Percentiles rank a stretch among this genome's conserved stretches.
Evolutionary conservation across 2,329 filamentous ascomycete species (phyloP).

Genomic region (Colletotrichum karsti): DNA sequence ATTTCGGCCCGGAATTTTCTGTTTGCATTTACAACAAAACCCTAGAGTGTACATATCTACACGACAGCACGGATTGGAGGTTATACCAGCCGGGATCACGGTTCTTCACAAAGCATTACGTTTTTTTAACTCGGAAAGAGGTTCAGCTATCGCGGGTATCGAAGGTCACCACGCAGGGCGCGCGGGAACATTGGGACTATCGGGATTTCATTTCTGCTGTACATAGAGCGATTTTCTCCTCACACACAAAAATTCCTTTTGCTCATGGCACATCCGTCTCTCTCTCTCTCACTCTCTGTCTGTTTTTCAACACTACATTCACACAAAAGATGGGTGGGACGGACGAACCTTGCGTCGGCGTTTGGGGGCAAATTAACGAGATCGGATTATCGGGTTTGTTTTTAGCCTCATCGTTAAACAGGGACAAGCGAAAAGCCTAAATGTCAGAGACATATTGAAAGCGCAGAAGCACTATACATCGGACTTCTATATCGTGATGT

Average conservation of each 20-base stretch:
- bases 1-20: background rate
- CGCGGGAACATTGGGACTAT: background rate
- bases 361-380: background rate
- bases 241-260: background rate
- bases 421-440: background rate
- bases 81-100: constrained; percentile 24
- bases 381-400: background rate
- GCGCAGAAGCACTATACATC: background rate
- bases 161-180: background rate
- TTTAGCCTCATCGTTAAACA: background rate
- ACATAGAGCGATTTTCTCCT: background rate
- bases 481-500: background rate
- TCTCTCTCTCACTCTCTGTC: background rate
- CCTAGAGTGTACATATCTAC: constrained; percentile 25
- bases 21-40: constrained; percentile 14
- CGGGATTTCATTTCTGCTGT: background rate
- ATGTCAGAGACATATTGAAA: background rate
- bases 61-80: constrained; percentile 22
- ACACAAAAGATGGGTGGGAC: background rate
- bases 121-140: background rate
- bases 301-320: too few relatives aligned
- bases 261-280: too few relatives aligned
- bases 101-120: constrained; percentile 8
- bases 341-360: background rate
- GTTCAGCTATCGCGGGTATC: background rate